Evolutionary conservation across 2,329 filamentous ascomycete species (phyloP).

Genomic region (Sporothrix pallida): DNA sequence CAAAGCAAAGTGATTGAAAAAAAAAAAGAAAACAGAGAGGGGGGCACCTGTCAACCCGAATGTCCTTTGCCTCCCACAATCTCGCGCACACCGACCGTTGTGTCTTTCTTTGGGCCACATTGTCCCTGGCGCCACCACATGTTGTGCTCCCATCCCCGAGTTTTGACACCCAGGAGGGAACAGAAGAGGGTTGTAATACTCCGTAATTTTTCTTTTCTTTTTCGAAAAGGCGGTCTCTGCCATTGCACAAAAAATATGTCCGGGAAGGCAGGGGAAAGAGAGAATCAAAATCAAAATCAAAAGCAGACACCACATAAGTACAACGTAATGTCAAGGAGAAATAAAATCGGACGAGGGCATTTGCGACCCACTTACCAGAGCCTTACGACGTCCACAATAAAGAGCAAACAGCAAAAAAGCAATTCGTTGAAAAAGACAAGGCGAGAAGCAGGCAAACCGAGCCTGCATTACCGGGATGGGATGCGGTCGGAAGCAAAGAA

Average conservation of each 20-base stretch:
- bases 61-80: neutral
- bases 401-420: neutral
- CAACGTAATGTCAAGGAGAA: neutral
- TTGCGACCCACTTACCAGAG: conserved; percentile 21
- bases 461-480: conserved; percentile 23
- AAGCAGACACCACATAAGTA: neutral
- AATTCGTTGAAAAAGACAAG: conserved; percentile 13
- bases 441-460: neutral
- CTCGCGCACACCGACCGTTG: conserved; percentile 11
- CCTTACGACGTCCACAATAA: conserved; percentile 16
- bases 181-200: neutral
- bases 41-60: neutral
- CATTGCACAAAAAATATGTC: neutral
- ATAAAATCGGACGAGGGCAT: neutral
- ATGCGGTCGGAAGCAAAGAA: conserved; percentile 24
- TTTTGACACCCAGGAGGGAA: neutral
- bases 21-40: neutral
- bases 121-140: conserved; percentile 3
- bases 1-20: neutral
- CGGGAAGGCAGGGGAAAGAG: neutral
- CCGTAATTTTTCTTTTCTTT: neutral
- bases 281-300: conserved; percentile 6
- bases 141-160: conserved; percentile 1
- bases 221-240: conserved; percentile 22
- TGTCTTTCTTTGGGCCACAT: neutral